Base-by-base conservation (phyloP, 1,139 yeast species). In the Pichia sp. region DNA sequence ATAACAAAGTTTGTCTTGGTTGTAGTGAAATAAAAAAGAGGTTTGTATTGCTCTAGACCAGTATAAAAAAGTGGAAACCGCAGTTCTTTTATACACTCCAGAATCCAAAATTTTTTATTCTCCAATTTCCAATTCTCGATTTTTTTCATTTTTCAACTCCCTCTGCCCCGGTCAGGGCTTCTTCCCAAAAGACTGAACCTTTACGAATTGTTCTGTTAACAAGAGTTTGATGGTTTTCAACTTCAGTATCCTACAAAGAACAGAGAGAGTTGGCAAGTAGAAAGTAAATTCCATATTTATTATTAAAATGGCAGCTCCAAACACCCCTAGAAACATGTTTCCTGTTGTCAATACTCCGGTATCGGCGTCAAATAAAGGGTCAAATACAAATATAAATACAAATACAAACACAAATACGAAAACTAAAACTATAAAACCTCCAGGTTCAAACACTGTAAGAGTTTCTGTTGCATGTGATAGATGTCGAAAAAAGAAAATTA, bases 381-480 rank as follows among this genome's bases (percentile, higher is more conserved):
- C 38, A 34, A 39, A 22, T 19, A 18, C 11, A 5, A 38, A 18
- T 19, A 19, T 3, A 19, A 36, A 19, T 36, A 10, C 14, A 5
- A 36, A 36, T 18, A 36, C 28, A 14, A 38, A 18, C 4, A 4
- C 45, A 2, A 44, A 42, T 25, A 11, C 38, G 3, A 63, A 63
- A 49, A 57, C 65, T 1, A 83, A 81, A 60, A 81, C 83, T 51
- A 84, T 84, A 50, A 78, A 77, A 62, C 76, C 84, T 4, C 86
- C 85, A 2, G 88, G 88, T 1, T 69, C 81, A 22, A 71, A 73
- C 39, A 68, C 73, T 1, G 79, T 78, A 53, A 69, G 90, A 55
- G 81, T 83, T 22, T 90, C 95, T 0, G 96, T 87, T 62, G 95
- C 96, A 0, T 88, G 96, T 68, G 96, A 88, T 64, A 68, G 96